These are phyloP conservation scores for Lactarius deliciosus DNA, from an alignment of 768 basidiomycete genomes.

Conservation along the genomic window DNA sequence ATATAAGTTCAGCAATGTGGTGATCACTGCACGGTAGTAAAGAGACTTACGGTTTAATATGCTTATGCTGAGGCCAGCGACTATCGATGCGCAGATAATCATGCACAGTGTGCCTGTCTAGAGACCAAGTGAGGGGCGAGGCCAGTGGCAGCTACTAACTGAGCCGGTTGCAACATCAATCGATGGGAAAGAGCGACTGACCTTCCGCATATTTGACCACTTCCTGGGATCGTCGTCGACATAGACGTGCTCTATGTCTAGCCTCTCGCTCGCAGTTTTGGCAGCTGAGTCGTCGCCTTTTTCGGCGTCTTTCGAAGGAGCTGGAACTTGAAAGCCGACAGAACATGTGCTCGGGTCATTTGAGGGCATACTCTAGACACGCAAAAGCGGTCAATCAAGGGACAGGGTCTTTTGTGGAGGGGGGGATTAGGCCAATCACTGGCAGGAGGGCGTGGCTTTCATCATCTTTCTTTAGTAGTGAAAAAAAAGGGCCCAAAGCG, in stretches of 20 bases:
- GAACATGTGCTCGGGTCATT: neutral
- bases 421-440: neutral
- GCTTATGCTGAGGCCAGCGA: slow-evolving; percentile 56
- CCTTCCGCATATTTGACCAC: slow-evolving; percentile 60
- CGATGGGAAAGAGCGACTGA: slow-evolving; percentile 28
- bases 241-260: slow-evolving; percentile 52
- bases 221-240: slow-evolving; percentile 59
- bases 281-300: neutral
- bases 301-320: neutral
- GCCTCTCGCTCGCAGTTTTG: neutral
- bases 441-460: neutral
- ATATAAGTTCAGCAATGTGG: neutral
- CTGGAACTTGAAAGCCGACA: too few relatives aligned
- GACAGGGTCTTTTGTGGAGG: neutral
- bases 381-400: neutral
- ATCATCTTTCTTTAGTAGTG: neutral
- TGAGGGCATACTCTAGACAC: neutral
- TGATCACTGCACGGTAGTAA: neutral
- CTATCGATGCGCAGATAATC: slow-evolving; percentile 53
- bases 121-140: slow-evolving; percentile 38
- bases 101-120: slow-evolving; percentile 40
- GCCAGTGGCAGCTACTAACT: neutral
- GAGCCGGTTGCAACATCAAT: neutral
- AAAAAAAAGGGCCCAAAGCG: neutral
- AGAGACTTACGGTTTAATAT: slow-evolving; percentile 62